A percentile compares a stretch with the other conserved stretches of the same genome.
Evolutionary conservation across 2,329 filamentous ascomycete genomes (phyloP).

Genomic region (Penicillium polonicum): DNA sequence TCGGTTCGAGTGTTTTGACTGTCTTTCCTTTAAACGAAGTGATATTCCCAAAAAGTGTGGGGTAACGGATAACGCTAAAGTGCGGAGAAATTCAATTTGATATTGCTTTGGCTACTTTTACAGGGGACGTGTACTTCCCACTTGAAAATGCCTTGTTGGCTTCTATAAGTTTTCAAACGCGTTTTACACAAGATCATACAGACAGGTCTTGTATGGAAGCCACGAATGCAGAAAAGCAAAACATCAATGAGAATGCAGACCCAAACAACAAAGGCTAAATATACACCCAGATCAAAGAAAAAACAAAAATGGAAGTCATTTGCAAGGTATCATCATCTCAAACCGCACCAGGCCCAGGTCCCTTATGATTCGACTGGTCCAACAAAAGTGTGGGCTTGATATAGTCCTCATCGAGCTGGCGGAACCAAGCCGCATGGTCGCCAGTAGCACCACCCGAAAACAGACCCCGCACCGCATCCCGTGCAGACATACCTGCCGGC

Average conservation of each 20-base stretch:
- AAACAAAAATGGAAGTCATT: conserved; percentile 4
- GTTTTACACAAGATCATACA: background rate
- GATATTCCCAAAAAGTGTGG: background rate
- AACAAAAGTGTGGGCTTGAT: conserved; percentile 89
- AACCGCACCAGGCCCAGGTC: conserved; percentile 38
- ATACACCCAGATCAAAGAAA: conserved; percentile 22
- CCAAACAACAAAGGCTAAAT: conserved; percentile 20
- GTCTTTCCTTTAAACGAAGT: background rate
- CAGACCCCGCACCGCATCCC: conserved; percentile 75
- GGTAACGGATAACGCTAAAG: background rate
- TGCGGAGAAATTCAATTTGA: background rate
- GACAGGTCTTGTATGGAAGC: background rate
- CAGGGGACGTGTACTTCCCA: background rate
- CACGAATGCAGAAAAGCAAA: conserved; percentile 10
- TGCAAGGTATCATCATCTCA: conserved; percentile 21
- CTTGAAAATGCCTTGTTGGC: background rate
- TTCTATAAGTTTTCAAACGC: background rate
- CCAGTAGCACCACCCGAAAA: conserved; percentile 70
- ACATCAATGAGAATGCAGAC: background rate
- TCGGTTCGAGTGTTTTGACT: background rate
- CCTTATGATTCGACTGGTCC: conserved; percentile 59
- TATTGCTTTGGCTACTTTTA: background rate
- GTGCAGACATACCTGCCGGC: conserved; percentile 60
- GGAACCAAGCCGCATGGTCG: conserved; percentile 86
- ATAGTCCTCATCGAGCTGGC: conserved; percentile 90